phyloP scores from a whole-genome alignment of 208 protist genomes.

The Leishmania aethiopica region DNA sequence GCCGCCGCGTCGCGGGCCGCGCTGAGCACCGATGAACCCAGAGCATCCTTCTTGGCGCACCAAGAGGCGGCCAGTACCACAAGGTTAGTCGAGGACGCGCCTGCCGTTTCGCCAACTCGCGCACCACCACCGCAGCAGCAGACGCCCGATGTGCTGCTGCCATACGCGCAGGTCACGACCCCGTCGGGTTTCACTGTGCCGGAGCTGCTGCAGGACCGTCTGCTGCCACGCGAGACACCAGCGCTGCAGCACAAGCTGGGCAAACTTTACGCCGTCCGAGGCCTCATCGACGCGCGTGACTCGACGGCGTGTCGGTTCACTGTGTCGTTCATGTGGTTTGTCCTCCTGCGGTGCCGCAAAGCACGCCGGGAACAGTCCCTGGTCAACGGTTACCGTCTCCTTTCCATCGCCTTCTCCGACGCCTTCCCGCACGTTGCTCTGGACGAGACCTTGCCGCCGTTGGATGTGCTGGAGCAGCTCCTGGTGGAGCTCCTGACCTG shows the following conservation, averaged over 20 bases:
- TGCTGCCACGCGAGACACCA: constrained; percentile 22
- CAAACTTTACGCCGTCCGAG: constrained; percentile 21
- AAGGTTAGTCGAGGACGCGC: not conserved
- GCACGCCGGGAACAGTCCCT: constrained; percentile 28
- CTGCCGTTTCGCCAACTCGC: not conserved
- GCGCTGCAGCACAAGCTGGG: constrained; percentile 20
- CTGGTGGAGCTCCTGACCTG: constrained; percentile 29
- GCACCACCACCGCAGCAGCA: not conserved
- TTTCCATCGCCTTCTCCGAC: constrained; percentile 15
- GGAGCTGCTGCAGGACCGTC: constrained; percentile 25
- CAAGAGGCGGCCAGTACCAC: not conserved
- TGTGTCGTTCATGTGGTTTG: constrained; percentile 24
- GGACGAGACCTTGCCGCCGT: constrained; percentile 22
- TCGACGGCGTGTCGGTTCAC: constrained; percentile 22
- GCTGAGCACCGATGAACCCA: not conserved
- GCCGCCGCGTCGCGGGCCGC: not conserved
- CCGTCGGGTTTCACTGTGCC: constrained; percentile 22
- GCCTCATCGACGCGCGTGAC: constrained; percentile 19
- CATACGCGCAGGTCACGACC: constrained; percentile 16
- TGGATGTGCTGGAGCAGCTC: constrained; percentile 33
- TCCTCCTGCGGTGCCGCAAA: constrained; percentile 32
- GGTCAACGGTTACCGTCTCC: constrained; percentile 19
- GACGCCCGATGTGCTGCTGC: constrained; percentile 19
- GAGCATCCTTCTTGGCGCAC: not conserved
- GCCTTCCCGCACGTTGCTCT: constrained; percentile 15